Base-by-base conservation (phyloP, 192 early-diverging fungal genomes). In the Backusella psychrophila region DNA sequence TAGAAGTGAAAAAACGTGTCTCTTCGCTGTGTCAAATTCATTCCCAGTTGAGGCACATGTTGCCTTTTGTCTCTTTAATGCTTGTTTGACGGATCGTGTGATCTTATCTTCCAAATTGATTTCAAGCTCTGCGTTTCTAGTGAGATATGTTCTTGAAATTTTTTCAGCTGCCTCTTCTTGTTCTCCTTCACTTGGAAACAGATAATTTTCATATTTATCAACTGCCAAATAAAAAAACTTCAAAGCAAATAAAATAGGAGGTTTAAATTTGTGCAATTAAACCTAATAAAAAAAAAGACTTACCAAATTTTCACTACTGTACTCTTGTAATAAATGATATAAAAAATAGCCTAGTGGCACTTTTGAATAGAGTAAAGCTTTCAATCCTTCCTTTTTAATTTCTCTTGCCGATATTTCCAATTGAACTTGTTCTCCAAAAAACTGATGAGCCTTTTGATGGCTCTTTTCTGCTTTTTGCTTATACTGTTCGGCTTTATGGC, bases 261-360 rank as follows among this genome's bases (percentile, higher is more conserved):
- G 56, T 63, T 63, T 63, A 63, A 63, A 63, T 63, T 14, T 63
- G 26, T 63, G 26, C 4, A 12, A 63, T 14, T 63, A 26, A 63
- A 11, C n/a, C 53, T 23, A 63, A 63, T 23, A 63, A 21, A 56
- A 63, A 63, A 26, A 63, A 63, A 68, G 17, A 68, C 31, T 71
- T 71, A 71, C 69, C 41, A 71, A 31, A 71, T 71, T 71, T 46
- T 71, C 69, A 71, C 69, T 71, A 14, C 69, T 71, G 69, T 71
- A 71, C 41, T 71, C 69, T 39, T 71, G 34, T 71, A 71, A 46
- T 46, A 71, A 71, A 31, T 71, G 69, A 31, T 71, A 71, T 44
- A 71, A 49, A 31, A 71, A 71, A 33, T 71, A 71, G 15, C 70
- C 70, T 49, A 71, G 42, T 17, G 70, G 70, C 14, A 39, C 70